Evolutionary conservation across 139 green algal species (phyloP), one percentile per base, ranked within the genome.

Genomic region (Chlamydomonas asymmetrica): DNA sequence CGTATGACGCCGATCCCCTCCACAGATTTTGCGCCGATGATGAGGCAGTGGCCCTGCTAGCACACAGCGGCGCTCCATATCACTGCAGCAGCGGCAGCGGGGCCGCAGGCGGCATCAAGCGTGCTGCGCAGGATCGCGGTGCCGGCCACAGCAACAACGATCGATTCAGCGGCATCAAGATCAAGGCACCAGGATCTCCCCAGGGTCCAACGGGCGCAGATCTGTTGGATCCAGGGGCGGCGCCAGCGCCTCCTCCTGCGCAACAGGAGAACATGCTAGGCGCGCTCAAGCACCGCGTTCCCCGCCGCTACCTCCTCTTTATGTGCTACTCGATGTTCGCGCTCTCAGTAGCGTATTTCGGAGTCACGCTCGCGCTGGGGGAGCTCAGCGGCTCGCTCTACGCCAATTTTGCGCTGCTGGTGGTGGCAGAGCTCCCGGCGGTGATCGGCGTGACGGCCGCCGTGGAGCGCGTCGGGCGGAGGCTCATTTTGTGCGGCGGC

Each of bases 321-420:
- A 22, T 32, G 5, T 67, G 52, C 20, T 73, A 73, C 49, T 41
- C 66, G 13, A 45, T 72, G 37, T 73, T 72, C 5, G 8, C 59
- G 25, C 40, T 77, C 25, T 70, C 59, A 9, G 49, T 73, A 20
- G 52, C 62, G 25, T 66, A 71, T 38, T 72, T 38, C 16, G 73
- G 73, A 10, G 73, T 79, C 9, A 73, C 73, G 29, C 63, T 79
- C 20, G 63, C 63, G 4, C 63, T 79, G 22, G 73, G 73, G 10
- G 52, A 63, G 1, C 73, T 79, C 25, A 32, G n/a, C 2, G 73
- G 73, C 52, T 52, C 29, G 16, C 63, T 79, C 23, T 49, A 73
- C 52, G 3, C 35, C 39, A 79, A 79, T 63, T 79, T 79, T 31
- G 23, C 62, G 3, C 63, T 79, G 9, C 73, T 50, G 8, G 63